phyloP scores from a whole-genome alignment of 2,329 filamentous ascomycete genomes.

The Clarireedia hainanense region DNA sequence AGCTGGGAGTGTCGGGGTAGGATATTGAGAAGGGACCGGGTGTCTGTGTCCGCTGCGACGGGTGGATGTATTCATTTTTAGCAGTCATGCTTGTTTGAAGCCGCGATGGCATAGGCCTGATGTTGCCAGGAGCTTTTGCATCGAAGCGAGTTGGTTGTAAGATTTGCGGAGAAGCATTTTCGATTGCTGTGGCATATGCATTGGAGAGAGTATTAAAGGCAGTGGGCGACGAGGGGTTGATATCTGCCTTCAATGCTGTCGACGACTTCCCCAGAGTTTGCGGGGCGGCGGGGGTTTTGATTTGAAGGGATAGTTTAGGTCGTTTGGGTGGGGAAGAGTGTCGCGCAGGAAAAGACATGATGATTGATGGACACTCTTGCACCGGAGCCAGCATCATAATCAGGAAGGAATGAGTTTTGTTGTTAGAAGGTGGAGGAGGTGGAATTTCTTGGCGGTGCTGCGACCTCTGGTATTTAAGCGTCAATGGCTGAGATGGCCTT shows the following conservation, averaged over 20 bases:
- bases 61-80: slow-evolving; percentile 17
- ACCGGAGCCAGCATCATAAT: slow-evolving; percentile 25
- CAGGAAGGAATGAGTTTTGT: slow-evolving; percentile 6
- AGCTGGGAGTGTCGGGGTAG: slow-evolving; percentile 28
- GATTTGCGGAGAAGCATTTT: slow-evolving; percentile 45
- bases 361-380: slow-evolving; percentile 17
- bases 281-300: slow-evolving; percentile 37
- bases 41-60: slow-evolving; percentile 27
- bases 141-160: slow-evolving; percentile 20
- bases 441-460: background rate
- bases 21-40: slow-evolving; percentile 27
- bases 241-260: slow-evolving; percentile 36
- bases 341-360: slow-evolving; percentile 23
- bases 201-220: slow-evolving; percentile 61
- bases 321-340: slow-evolving; percentile 26
- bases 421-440: slow-evolving; percentile 1
- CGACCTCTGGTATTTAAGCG: background rate
- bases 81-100: slow-evolving; percentile 21
- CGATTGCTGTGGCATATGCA: slow-evolving; percentile 55
- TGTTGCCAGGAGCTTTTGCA: slow-evolving; percentile 34
- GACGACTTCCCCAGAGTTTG: slow-evolving; percentile 35
- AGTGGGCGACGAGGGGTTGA: slow-evolving; percentile 52
- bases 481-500: background rate
- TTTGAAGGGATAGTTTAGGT: slow-evolving; percentile 51
- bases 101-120: slow-evolving; percentile 26